phyloP scores from a whole-genome alignment of 805 yeast genomes.

The Barnettozyma sucrosica region DNA sequence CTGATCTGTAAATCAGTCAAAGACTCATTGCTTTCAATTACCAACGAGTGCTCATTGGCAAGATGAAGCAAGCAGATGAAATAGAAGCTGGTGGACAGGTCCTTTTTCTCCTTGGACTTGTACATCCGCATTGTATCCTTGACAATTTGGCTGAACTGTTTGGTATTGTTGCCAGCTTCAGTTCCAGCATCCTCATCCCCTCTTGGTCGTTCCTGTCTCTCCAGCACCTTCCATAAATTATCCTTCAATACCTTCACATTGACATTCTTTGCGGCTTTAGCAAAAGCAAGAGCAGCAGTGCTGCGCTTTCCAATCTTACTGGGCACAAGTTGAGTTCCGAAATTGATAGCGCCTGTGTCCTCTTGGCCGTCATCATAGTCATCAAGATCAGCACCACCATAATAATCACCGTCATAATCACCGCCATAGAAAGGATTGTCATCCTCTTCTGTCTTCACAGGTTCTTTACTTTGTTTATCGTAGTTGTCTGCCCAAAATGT shows the following conservation, averaged over 20 bases:
- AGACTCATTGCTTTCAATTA: conserved; percentile 29
- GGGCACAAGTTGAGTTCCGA: conserved; percentile 26
- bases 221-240: conserved; percentile 63
- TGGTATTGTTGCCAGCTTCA: conserved; percentile 7
- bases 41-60: conserved; percentile 79
- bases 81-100: conserved; percentile 78
- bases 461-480: conserved; percentile 29
- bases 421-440: conserved; percentile 24
- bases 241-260: conserved; percentile 70
- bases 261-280: conserved; percentile 72
- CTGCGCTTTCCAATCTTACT: conserved; percentile 32
- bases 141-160: conserved; percentile 42
- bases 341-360: conserved; percentile 9
- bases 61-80: conserved; percentile 79
- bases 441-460: conserved; percentile 28
- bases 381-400: conserved; percentile 23
- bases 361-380: conserved; percentile 16
- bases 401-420: conserved; percentile 1
- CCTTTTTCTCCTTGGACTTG: conserved; percentile 49
- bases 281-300: conserved; percentile 35
- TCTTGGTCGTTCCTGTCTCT: conserved; percentile 6
- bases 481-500: conserved; percentile 69
- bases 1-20: conserved; percentile 16
- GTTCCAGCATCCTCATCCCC: neutral
- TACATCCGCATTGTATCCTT: conserved; percentile 47